These are phyloP conservation scores for Pseudogymnoascus sp. DNA, from an alignment of 2,329 filamentous ascomycete species.

Conservation along the genomic window DNA sequence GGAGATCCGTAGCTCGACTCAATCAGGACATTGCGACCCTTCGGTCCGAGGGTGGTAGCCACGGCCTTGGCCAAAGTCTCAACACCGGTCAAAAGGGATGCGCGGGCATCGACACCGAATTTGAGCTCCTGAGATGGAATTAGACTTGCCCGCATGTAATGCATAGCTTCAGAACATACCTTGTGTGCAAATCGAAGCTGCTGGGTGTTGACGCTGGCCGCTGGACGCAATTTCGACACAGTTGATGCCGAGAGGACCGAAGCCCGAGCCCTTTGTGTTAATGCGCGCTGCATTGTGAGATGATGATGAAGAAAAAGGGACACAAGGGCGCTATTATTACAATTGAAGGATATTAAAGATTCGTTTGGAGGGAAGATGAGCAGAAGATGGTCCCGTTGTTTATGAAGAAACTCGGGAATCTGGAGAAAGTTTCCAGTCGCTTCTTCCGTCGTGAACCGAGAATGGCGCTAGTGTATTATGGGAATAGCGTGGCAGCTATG, in stretches of 20 bases:
- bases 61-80: slow-evolving; percentile 96
- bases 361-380: slow-evolving; percentile 9
- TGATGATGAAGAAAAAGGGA: slow-evolving; percentile 9
- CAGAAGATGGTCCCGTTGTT: background rate
- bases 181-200: slow-evolving; percentile 97
- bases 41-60: slow-evolving; percentile 90
- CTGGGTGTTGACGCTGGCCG: slow-evolving; percentile 59
- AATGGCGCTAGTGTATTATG: background rate
- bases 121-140: slow-evolving; percentile 68
- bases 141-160: background rate
- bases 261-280: slow-evolving; percentile 71
- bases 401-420: slow-evolving; percentile 5
- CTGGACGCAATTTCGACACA: slow-evolving; percentile 55
- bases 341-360: slow-evolving; percentile 10
- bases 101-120: slow-evolving; percentile 92
- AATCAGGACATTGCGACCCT: slow-evolving; percentile 96
- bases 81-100: slow-evolving; percentile 82
- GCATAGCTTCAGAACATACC: slow-evolving; percentile 43
- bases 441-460: slow-evolving; percentile 6
- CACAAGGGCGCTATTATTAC: slow-evolving; percentile 6
- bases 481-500: background rate
- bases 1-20: slow-evolving; percentile 97
- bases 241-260: slow-evolving; percentile 66
- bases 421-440: slow-evolving; percentile 8
- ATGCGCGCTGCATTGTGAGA: slow-evolving; percentile 85